phyloP scores from a whole-genome alignment of 2,329 filamentous ascomycete genomes.

The Exserohilum rostratum region DNA sequence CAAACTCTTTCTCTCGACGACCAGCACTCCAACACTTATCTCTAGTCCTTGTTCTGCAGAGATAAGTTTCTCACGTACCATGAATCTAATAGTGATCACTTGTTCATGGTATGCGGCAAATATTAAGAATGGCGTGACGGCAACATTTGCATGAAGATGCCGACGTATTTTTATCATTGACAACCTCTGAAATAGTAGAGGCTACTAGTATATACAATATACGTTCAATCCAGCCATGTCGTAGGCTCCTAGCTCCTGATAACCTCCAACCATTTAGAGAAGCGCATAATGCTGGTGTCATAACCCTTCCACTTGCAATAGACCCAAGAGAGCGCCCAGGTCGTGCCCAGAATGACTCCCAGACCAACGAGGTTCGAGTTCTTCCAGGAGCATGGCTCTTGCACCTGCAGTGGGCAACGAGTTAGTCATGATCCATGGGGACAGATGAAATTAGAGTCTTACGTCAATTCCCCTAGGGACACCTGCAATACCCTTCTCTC shows the following conservation, averaged over 20 bases:
- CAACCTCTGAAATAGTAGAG: not conserved
- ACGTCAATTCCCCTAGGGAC: constrained; percentile 6
- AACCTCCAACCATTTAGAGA: constrained; percentile 25
- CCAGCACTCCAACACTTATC: too few species aligned
- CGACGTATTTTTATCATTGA: too few species aligned
- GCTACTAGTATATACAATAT: not conserved
- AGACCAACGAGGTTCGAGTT: constrained; percentile 34
- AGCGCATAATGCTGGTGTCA: constrained; percentile 30
- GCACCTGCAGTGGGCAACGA: constrained; percentile 9
- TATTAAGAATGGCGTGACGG: too few species aligned
- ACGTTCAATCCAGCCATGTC: not conserved
- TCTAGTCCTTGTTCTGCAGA: too few species aligned
- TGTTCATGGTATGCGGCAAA: too few species aligned
- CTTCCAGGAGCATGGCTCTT: constrained; percentile 34
- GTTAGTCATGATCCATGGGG: constrained; percentile 11
- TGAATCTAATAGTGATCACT: too few species aligned
- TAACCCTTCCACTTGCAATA: constrained; percentile 34
- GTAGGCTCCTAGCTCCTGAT: constrained; percentile 5
- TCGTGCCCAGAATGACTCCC: constrained; percentile 27
- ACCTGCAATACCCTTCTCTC: constrained; percentile 32
- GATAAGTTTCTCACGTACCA: too few species aligned
- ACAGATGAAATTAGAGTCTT: constrained; percentile 5
- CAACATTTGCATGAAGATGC: too few species aligned
- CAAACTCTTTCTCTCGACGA: too few species aligned
- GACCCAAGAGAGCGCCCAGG: constrained; percentile 29